Conservation (phyloP, 73 alveolate species). For the Durusdinium trenchii region DNA sequence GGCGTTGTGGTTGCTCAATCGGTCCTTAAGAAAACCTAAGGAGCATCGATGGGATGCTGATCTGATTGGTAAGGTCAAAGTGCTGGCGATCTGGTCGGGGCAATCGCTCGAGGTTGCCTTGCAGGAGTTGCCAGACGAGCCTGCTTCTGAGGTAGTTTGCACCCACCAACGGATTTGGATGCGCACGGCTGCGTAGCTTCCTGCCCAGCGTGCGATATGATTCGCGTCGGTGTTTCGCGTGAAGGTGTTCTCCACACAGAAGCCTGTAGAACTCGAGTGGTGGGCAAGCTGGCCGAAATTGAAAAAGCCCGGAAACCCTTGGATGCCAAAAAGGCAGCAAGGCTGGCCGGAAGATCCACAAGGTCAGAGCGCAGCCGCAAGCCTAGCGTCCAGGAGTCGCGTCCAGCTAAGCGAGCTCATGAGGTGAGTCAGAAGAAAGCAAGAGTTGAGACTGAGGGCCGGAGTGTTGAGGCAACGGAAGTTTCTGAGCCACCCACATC, state of each 20-base stretch:
- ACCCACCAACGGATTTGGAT: not conserved
- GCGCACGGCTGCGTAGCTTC: not conserved
- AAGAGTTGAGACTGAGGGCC: not conserved
- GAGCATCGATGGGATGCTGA: conserved; percentile 9
- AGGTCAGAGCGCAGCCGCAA: not conserved
- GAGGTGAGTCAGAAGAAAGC: not conserved
- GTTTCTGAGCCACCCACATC: not conserved
- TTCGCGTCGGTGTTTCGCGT: not conserved
- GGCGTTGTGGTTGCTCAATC: conserved; percentile 5
- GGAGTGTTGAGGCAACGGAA: not conserved
- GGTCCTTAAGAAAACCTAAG: not conserved
- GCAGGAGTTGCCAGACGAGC: not conserved
- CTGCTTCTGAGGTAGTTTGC: not conserved
- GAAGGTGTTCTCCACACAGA: conserved; percentile 37
- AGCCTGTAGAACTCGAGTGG: not conserved
- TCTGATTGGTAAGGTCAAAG: not conserved
- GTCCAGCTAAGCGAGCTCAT: not conserved
- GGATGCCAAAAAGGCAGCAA: not conserved
- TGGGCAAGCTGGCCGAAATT: not conserved
- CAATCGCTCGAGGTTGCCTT: not conserved
- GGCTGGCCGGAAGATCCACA: not conserved
- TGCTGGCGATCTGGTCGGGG: not conserved
- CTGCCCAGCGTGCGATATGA: not conserved
- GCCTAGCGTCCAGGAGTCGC: conserved; percentile 7
- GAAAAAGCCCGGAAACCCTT: not conserved